Evolutionary conservation across 768 basidiomycete species (phyloP).

Genomic region (Suillus sp.): DNA sequence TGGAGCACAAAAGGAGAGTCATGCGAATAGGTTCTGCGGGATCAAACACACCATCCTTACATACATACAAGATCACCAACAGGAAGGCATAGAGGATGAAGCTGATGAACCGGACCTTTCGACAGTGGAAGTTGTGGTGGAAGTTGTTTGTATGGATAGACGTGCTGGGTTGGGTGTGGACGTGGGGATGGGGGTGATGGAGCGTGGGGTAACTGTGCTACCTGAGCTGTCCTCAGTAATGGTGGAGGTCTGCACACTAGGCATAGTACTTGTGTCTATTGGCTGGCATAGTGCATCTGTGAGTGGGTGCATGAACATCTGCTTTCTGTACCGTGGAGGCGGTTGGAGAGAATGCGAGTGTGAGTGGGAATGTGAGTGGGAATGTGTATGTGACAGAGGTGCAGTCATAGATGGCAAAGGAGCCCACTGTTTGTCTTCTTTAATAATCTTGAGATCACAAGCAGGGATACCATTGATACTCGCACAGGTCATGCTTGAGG

Average conservation of each 20-base stretch:
- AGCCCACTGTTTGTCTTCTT: conserved; percentile 32
- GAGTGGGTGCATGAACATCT: no score
- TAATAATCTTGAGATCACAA: conserved; percentile 42
- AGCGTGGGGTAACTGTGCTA: no score
- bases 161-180: not conserved
- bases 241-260: no score
- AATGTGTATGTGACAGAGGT: no score
- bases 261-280: no score
- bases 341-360: conserved; percentile 35
- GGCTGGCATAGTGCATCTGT: no score
- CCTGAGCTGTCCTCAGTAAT: no score
- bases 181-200: no score
- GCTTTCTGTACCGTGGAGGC: conserved; percentile 34
- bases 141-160: not conserved
- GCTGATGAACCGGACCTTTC: conserved; percentile 30
- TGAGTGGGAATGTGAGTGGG: conserved; percentile 27
- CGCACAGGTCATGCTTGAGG: not conserved
- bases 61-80: conserved; percentile 43
- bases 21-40: no score
- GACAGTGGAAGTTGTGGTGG: conserved; percentile 9
- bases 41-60: no score
- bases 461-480: conserved; percentile 18
- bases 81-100: conserved; percentile 28
- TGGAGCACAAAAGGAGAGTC: no score
- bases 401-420: conserved; percentile 21